Conservation (phyloP, 177 flowering plant species). For the Vitis hybrid region DNA sequence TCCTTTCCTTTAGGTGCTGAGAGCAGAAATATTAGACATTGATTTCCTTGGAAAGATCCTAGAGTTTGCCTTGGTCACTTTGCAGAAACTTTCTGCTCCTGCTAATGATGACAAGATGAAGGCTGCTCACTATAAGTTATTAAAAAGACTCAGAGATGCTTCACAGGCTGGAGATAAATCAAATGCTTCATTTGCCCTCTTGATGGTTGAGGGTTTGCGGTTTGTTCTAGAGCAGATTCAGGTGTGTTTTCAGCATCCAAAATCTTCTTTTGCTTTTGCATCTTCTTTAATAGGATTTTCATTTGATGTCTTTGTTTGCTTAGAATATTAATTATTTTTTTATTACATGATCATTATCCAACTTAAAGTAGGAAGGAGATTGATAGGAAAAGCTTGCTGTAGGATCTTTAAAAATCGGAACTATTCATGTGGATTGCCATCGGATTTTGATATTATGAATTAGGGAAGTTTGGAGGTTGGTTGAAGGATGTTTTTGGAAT, state of each 20-base stretch:
- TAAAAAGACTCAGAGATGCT: constrained; percentile 59
- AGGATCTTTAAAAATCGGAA: no score
- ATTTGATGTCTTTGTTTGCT: background rate
- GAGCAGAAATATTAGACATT: constrained; percentile 66
- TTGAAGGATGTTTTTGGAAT: no score
- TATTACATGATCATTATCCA: no score
- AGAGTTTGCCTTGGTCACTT: constrained; percentile 62
- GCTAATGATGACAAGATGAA: constrained; percentile 72
- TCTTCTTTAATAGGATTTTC: no score
- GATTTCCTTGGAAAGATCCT: constrained; percentile 69
- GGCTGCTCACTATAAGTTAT: constrained; percentile 45
- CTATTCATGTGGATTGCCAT: no score
- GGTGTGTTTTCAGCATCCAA: constrained; percentile 36
- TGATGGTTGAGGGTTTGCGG: constrained; percentile 79
- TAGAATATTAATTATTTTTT: no score
- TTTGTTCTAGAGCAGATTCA: constrained; percentile 82
- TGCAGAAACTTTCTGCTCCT: constrained; percentile 86
- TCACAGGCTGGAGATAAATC: constrained; percentile 37
- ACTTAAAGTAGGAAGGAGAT: no score
- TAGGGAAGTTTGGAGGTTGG: no score
- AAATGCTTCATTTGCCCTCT: constrained; percentile 41
- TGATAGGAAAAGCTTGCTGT: no score
- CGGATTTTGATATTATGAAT: no score
- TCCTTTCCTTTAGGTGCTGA: constrained; percentile 50
- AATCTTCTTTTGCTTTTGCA: background rate